Evolutionary conservation across 2,329 filamentous ascomycete genomes (phyloP).

Genomic region (Fusarium sp.): DNA sequence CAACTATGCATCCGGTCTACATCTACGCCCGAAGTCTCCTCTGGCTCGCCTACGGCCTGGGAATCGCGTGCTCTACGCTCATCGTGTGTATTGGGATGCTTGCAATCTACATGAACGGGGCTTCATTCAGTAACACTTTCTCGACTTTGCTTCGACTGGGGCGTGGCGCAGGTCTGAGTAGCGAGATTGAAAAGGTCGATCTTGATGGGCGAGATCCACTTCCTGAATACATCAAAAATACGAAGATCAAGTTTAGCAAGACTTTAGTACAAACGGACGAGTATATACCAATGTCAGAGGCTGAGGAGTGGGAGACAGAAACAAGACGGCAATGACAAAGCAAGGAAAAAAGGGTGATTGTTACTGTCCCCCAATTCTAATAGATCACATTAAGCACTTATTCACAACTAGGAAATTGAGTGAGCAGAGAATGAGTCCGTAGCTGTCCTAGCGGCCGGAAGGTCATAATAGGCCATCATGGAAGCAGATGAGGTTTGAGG

Average conservation of each 20-base stretch:
- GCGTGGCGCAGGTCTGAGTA: background rate
- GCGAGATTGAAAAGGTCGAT: background rate
- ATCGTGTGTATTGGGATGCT: background rate
- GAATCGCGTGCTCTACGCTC: background rate
- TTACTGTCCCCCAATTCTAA: background rate
- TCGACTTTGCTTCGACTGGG: background rate
- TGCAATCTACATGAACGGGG: background rate
- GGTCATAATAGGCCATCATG: too few species aligned
- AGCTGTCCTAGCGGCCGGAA: too few species aligned
- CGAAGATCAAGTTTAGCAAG: background rate
- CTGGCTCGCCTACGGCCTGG: background rate
- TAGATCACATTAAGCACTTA: background rate
- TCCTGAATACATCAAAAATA: background rate
- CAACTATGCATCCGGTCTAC: background rate
- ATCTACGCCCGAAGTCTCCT: background rate
- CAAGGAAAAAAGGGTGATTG: too few species aligned
- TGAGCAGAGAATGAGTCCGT: background rate
- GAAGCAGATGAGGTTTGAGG: background rate
- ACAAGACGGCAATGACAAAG: background rate
- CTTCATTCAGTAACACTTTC: background rate
- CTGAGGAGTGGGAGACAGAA: background rate
- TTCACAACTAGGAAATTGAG: too few species aligned
- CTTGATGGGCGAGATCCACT: background rate
- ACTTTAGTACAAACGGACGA: background rate
- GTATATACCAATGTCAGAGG: background rate